phyloP scores from a whole-genome alignment of 768 basidiomycete species.

The Omphalotus guepiniiformis region DNA sequence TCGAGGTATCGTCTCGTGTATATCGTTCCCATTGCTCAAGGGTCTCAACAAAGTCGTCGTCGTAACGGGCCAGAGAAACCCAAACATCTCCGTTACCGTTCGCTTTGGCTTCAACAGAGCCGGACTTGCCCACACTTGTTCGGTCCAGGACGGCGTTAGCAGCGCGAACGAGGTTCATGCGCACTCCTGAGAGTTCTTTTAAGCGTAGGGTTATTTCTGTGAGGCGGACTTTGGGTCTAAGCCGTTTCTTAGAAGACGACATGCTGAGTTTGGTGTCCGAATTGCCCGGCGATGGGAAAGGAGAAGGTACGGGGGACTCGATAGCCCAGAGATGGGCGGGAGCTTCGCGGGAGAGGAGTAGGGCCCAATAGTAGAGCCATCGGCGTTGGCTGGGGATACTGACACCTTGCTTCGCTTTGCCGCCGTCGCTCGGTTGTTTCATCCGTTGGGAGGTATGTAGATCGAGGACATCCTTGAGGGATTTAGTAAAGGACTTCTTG shows the following conservation, averaged over 20 bases:
- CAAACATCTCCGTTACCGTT: slow-evolving; percentile 45
- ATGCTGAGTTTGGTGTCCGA: slow-evolving; percentile 1
- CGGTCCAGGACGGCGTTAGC: slow-evolving; percentile 51
- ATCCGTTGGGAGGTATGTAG: slow-evolving; percentile 70
- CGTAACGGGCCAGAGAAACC: slow-evolving; percentile 79
- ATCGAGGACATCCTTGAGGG: slow-evolving; percentile 53
- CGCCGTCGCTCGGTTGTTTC: slow-evolving; percentile 37
- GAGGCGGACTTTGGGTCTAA: slow-evolving; percentile 48
- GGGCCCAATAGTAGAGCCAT: slow-evolving; percentile 76
- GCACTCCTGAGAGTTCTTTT: slow-evolving; percentile 48
- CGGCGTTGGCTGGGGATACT: slow-evolving; percentile 81
- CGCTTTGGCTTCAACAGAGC: slow-evolving; percentile 14
- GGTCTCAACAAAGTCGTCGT: slow-evolving; percentile 60
- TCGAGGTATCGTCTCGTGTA: slow-evolving; percentile 37
- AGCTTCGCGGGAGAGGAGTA: slow-evolving; percentile 51
- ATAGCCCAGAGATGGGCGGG: slow-evolving; percentile 46
- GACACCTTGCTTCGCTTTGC: slow-evolving; percentile 52
- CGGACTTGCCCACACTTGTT: slow-evolving; percentile 33
- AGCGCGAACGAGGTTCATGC: slow-evolving; percentile 49
- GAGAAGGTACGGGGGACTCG: slow-evolving; percentile 11
- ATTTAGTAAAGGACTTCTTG: slow-evolving; percentile 30
- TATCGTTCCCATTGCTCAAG: slow-evolving; percentile 60
- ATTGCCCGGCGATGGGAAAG: too few relatives aligned
- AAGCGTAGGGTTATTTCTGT: slow-evolving; percentile 57
- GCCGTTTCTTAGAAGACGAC: slow-evolving; percentile 8